phyloP scores from a whole-genome alignment of 495 filamentous ascomycete genomes.

The Neurospora sp. region DNA sequence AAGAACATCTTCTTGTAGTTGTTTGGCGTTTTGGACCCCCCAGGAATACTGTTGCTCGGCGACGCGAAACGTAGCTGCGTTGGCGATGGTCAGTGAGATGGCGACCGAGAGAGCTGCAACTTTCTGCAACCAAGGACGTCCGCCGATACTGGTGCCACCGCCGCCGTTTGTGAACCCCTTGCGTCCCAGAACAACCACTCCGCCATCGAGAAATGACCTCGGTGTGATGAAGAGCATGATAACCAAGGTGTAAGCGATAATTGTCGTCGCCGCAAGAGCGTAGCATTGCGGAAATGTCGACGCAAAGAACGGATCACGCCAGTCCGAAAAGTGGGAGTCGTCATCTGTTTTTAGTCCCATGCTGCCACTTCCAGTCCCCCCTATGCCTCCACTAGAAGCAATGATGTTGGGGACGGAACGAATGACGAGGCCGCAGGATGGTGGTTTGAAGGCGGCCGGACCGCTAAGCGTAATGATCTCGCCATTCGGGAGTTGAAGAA shows the following conservation, averaged over 20 bases:
- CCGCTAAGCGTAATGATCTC: constrained; percentile 49
- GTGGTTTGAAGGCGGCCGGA: constrained; percentile 52
- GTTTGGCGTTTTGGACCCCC: constrained; percentile 60
- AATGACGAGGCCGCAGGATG: constrained; percentile 39
- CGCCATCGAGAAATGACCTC: constrained; percentile 78
- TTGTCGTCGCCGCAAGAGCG: constrained; percentile 79
- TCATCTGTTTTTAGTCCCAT: constrained; percentile 6
- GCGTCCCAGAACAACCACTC: constrained; percentile 68
- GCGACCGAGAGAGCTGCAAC: constrained; percentile 84
- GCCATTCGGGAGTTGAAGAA: constrained; percentile 47
- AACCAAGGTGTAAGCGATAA: constrained; percentile 86
- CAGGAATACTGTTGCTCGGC: constrained; percentile 67
- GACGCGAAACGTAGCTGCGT: constrained; percentile 74
- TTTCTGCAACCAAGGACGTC: constrained; percentile 92
- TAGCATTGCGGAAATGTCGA: constrained; percentile 86
- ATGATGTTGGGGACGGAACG: constrained; percentile 29
- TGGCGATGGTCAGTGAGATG: constrained; percentile 85
- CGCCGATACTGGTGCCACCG: constrained; percentile 74
- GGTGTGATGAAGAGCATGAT: constrained; percentile 91
- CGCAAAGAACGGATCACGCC: constrained; percentile 80
- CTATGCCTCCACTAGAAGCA: constrained; percentile 32
- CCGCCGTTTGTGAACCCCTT: constrained; percentile 76
- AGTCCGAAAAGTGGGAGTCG: constrained; percentile 37
- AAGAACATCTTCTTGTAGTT: constrained; percentile 63
- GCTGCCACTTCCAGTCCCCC: neutral